A percentile compares a stretch with the other conserved stretches of the same genome.
Evolutionary conservation across 1,139 yeast genomes (phyloP).

Genomic region (Taphrina confusa): DNA sequence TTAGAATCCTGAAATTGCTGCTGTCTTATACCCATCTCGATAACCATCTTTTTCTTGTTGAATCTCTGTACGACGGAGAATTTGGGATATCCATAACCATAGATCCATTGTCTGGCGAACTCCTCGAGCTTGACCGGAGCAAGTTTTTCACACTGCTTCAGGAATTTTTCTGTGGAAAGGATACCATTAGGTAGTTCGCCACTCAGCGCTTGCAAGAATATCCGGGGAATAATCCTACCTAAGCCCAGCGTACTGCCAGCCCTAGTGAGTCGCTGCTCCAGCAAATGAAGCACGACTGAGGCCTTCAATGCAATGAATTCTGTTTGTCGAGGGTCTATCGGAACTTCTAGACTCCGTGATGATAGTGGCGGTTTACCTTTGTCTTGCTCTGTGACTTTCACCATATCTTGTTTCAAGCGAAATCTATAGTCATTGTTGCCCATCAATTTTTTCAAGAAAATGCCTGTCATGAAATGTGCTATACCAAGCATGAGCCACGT

Average conservation of each 20-base stretch:
- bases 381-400: slow-evolving; percentile 69
- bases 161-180: slow-evolving; percentile 79
- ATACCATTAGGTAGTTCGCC: slow-evolving; percentile 84
- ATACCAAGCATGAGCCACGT: slow-evolving; percentile 92
- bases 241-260: slow-evolving; percentile 93
- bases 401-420: slow-evolving; percentile 64
- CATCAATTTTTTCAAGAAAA: slow-evolving; percentile 68
- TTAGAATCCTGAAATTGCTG: slow-evolving; percentile 67
- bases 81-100: slow-evolving; percentile 83
- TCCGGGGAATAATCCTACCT: slow-evolving; percentile 84
- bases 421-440: slow-evolving; percentile 82
- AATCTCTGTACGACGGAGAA: slow-evolving; percentile 87
- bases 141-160: slow-evolving; percentile 89
- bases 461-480: slow-evolving; percentile 76
- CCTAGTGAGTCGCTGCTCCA: slow-evolving; percentile 91
- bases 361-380: slow-evolving; percentile 82
- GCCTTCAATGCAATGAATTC: slow-evolving; percentile 73
- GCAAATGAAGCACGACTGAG: slow-evolving; percentile 77
- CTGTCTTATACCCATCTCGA: slow-evolving; percentile 93
- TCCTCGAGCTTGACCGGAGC: slow-evolving; percentile 78
- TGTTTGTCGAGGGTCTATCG: slow-evolving; percentile 65
- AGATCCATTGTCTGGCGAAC: slow-evolving; percentile 93
- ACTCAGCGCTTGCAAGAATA: slow-evolving; percentile 92
- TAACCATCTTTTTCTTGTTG: slow-evolving; percentile 87
- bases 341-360: slow-evolving; percentile 63